A percentile compares a stretch with the other conserved stretches of the same genome.
Conservation (phyloP, 345 rosid genomes). For the Moringa oleifera region DNA sequence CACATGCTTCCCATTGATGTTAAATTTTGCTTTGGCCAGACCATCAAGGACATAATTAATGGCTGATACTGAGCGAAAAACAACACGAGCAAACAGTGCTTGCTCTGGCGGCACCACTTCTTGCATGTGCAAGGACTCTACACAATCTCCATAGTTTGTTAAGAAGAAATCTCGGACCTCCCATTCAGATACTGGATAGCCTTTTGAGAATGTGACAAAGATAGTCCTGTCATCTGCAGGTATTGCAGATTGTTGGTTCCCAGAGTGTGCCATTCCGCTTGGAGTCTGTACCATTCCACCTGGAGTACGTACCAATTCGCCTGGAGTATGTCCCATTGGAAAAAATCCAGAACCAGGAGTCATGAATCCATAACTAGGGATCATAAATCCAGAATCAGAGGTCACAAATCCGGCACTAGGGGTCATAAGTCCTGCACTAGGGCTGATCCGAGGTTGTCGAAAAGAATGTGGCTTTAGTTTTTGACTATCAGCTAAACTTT, state of each 20-base stretch:
- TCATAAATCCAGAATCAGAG: no score
- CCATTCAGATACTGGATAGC: conserved; percentile 45
- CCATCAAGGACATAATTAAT: conserved; percentile 32
- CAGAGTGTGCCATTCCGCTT: no score
- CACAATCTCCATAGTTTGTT: conserved; percentile 35
- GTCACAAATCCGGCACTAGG: no score
- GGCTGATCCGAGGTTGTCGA: no score
- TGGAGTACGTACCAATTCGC: no score
- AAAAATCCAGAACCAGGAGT: no score
- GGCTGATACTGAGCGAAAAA: conserved; percentile 21
- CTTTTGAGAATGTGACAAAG: conserved; percentile 61
- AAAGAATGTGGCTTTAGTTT: background rate
- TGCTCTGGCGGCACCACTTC: conserved; percentile 37
- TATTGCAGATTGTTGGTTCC: no score
- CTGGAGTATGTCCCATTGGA: no score
- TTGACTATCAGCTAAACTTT: conserved; percentile 12
- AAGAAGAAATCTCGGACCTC: conserved; percentile 45
- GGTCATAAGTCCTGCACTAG: no score
- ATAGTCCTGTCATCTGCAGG: conserved; percentile 46
- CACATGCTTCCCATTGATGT: conserved; percentile 64
- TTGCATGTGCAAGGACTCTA: conserved; percentile 50
- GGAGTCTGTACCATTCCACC: no score
- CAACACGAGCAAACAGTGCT: conserved; percentile 41
- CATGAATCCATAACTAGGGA: no score
- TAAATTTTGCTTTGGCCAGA: conserved; percentile 36